These are phyloP conservation scores for Quercus agrifolia DNA, from an alignment of 306 rosid genomes.

Conservation along the genomic window DNA sequence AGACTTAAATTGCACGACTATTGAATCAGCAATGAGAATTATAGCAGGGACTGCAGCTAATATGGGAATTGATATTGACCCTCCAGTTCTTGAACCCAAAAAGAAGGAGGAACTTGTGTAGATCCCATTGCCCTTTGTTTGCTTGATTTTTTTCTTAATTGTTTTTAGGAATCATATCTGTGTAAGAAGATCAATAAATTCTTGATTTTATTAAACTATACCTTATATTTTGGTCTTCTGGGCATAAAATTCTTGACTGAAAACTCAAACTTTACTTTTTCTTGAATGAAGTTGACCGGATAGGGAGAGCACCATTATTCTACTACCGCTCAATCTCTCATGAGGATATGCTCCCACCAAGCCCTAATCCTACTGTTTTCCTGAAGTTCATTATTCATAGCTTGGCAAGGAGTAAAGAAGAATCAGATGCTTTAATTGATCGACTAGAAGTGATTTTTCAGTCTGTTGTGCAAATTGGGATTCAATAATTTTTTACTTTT, in stretches of 20 bases:
- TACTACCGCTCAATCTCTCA: background rate
- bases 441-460: no score
- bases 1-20: slow-evolving; percentile 78
- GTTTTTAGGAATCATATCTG: background rate
- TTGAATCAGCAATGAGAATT: slow-evolving; percentile 95
- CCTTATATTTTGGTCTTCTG: background rate
- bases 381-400: background rate
- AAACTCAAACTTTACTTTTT: background rate
- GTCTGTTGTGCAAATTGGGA: no score
- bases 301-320: background rate
- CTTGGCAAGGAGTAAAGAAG: no score
- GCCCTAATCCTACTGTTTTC: background rate
- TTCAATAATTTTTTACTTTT: no score
- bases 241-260: background rate
- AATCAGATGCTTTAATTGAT: no score
- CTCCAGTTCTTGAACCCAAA: slow-evolving; percentile 82
- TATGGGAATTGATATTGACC: slow-evolving; percentile 97
- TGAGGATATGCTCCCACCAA: background rate
- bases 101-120: slow-evolving; percentile 52
- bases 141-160: slow-evolving; percentile 14
- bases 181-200: slow-evolving; percentile 8
- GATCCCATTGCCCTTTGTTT: background rate
- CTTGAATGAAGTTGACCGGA: background rate
- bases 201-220: background rate
- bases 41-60: slow-evolving; percentile 99